Evolutionary conservation across 2,329 filamentous ascomycete species (phyloP).

Genomic region (Curvularia sp.): DNA sequence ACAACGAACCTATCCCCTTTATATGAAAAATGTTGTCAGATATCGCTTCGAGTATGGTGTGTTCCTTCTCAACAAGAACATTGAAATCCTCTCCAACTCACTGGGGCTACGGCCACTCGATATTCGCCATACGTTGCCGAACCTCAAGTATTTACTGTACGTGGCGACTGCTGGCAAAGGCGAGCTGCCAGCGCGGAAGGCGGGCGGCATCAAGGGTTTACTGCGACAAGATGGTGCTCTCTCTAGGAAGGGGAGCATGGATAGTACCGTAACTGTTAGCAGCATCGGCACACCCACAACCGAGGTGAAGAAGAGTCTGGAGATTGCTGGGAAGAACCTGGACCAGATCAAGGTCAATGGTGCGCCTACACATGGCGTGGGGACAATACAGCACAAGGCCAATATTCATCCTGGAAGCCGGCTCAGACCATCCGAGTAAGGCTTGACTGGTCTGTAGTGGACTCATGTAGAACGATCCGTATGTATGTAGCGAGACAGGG

Average conservation of each 20-base stretch:
- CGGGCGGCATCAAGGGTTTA: slow-evolving; percentile 47
- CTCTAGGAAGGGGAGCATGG: slow-evolving; percentile 44
- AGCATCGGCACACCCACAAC: slow-evolving; percentile 32
- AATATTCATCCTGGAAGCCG: slow-evolving; percentile 33
- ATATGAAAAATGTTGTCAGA: slow-evolving; percentile 71
- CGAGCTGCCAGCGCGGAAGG: slow-evolving; percentile 59
- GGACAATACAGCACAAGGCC: slow-evolving; percentile 29
- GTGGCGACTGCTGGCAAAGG: slow-evolving; percentile 81
- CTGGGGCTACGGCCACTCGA: slow-evolving; percentile 83
- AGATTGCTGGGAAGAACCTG: slow-evolving; percentile 23
- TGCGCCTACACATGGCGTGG: slow-evolving; percentile 11
- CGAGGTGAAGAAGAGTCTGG: slow-evolving; percentile 30
- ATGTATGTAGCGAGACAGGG: neutral
- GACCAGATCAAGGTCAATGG: slow-evolving; percentile 30
- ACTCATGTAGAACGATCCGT: neutral
- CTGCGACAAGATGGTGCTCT: slow-evolving; percentile 34
- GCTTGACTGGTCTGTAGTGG: neutral
- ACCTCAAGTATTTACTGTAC: slow-evolving; percentile 90
- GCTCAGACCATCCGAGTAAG: slow-evolving; percentile 34
- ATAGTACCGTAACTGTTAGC: slow-evolving; percentile 40
- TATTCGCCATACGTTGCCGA: slow-evolving; percentile 88
- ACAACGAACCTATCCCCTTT: slow-evolving; percentile 72
- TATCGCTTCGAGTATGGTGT: slow-evolving; percentile 97
- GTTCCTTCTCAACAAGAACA: slow-evolving; percentile 95
- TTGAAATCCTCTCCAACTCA: slow-evolving; percentile 70